A percentile compares a stretch with the other conserved stretches of the same genome.
These are phyloP conservation scores for Rugosomyces carneus DNA, from an alignment of 1,284 basidiomycete genomes.

Conservation along the genomic window DNA sequence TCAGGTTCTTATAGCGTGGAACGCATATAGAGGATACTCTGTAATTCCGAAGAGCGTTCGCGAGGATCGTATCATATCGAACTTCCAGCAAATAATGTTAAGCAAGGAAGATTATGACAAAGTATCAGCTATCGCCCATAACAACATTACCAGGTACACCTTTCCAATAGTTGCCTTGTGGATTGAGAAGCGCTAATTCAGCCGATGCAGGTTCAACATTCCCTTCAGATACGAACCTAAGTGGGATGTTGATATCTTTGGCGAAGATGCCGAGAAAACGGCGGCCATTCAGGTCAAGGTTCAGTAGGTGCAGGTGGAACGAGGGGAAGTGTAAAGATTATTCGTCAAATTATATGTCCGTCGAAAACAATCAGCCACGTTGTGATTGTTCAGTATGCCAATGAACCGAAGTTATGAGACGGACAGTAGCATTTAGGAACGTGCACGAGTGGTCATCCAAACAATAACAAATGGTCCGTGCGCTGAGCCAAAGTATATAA, in stretches of 20 bases:
- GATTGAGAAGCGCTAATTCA: not conserved
- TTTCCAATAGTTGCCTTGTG: not conserved
- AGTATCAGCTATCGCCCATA: slow-evolving; percentile 48
- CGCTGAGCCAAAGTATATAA: slow-evolving; percentile 20
- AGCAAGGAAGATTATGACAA: slow-evolving; percentile 55
- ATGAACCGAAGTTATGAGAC: not conserved
- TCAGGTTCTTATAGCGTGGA: slow-evolving; percentile 71
- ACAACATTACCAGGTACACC: slow-evolving; percentile 43
- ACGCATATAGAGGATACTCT: slow-evolving; percentile 54
- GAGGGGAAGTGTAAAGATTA: slow-evolving; percentile 7
- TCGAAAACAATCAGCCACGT: not conserved
- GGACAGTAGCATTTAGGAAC: not conserved
- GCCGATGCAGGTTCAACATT: slow-evolving; percentile 47
- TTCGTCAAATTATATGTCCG: slow-evolving; percentile 3
- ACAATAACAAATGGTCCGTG: slow-evolving; percentile 22
- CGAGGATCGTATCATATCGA: slow-evolving; percentile 55
- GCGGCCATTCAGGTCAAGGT: slow-evolving; percentile 45
- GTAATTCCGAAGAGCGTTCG: slow-evolving; percentile 74
- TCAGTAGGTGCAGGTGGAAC: slow-evolving; percentile 13
- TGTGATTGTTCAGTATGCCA: not conserved
- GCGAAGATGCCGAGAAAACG: slow-evolving; percentile 51
- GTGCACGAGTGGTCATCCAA: not conserved
- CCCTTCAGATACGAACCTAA: slow-evolving; percentile 52
- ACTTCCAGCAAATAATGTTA: slow-evolving; percentile 66
- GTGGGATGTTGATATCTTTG: slow-evolving; percentile 71